A percentile compares a stretch with the other conserved stretches of the same genome.
Evolutionary conservation across 1,139 yeast genomes (phyloP).

Genomic region (Scheffersomyces quercinus): DNA sequence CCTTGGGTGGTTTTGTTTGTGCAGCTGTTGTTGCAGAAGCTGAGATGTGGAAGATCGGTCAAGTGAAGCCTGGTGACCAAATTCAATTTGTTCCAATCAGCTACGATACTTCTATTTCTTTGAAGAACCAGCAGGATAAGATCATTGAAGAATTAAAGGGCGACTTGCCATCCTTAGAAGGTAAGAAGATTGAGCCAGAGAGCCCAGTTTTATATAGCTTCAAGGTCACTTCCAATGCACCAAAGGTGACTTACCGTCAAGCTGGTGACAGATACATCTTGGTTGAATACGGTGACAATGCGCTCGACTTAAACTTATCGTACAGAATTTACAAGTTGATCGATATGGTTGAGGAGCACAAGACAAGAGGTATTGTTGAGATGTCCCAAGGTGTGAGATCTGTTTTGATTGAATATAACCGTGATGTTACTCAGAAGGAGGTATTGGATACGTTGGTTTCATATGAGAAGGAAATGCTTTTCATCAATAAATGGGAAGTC

Average conservation of each 20-base stretch:
- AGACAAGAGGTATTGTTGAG: conserved; percentile 80
- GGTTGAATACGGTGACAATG: conserved; percentile 89
- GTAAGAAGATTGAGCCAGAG: conserved; percentile 42
- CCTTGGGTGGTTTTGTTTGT: conserved; percentile 96
- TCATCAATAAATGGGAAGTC: conserved; percentile 81
- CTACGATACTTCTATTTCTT: conserved; percentile 63
- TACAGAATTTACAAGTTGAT: conserved; percentile 85
- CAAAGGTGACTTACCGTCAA: conserved; percentile 83
- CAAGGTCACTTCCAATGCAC: conserved; percentile 52
- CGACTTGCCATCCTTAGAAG: conserved; percentile 38
- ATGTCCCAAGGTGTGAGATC: conserved; percentile 98
- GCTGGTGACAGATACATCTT: conserved; percentile 94
- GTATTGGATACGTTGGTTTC: conserved; percentile 66
- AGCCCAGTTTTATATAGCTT: conserved; percentile 61
- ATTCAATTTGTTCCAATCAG: conserved; percentile 79
- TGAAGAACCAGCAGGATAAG: conserved; percentile 61
- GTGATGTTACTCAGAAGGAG: conserved; percentile 58
- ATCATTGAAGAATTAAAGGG: conserved; percentile 48
- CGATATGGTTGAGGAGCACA: conserved; percentile 63
- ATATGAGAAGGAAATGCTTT: conserved; percentile 72
- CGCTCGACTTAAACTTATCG: conserved; percentile 78
- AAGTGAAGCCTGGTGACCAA: conserved; percentile 89
- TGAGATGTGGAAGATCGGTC: conserved; percentile 98
- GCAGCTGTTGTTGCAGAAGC: conserved; percentile 94
- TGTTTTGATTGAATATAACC: conserved; percentile 81